phyloP scores from a whole-genome alignment of 2,329 filamentous ascomycete genomes.

The Claviceps sp. region DNA sequence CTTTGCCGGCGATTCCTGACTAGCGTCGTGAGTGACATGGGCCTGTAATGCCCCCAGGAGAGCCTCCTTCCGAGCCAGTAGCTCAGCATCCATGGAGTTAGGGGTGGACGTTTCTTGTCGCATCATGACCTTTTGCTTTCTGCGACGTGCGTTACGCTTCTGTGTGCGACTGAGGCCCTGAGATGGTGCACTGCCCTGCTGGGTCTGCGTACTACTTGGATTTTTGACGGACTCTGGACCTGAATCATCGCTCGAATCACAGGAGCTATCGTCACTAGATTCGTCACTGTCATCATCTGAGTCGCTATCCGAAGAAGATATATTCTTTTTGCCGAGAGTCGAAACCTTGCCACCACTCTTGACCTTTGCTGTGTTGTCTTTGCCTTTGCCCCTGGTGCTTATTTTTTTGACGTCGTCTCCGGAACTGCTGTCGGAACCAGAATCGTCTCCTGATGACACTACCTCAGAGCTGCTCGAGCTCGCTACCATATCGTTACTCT shows the following conservation, averaged over 20 bases:
- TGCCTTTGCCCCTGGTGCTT: background rate
- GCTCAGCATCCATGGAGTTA: constrained; percentile 12
- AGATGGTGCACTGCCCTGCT: constrained; percentile 11
- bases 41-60: constrained; percentile 15
- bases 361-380: background rate
- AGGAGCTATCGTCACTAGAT: constrained; percentile 11
- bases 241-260: constrained; percentile 8
- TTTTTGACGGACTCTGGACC: constrained; percentile 10
- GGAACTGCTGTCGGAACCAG: background rate
- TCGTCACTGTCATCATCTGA: constrained; percentile 8
- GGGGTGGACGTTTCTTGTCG: background rate
- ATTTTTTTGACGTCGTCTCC: background rate
- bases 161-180: constrained; percentile 30
- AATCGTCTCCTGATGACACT: constrained; percentile 2
- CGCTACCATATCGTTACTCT: background rate
- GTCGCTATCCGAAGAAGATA: background rate
- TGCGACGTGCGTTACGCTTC: constrained; percentile 38
- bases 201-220: background rate
- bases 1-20: background rate
- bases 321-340: background rate
- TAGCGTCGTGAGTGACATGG: background rate
- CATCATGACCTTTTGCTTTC: constrained; percentile 19
- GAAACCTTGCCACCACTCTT: background rate
- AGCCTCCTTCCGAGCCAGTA: constrained; percentile 27
- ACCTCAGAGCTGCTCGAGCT: constrained; percentile 7